Evolutionary conservation across 2,329 filamentous ascomycete genomes (phyloP), one percentile per base, ranked within the genome.

Genomic region (Trichoderma brevicompactum): DNA sequence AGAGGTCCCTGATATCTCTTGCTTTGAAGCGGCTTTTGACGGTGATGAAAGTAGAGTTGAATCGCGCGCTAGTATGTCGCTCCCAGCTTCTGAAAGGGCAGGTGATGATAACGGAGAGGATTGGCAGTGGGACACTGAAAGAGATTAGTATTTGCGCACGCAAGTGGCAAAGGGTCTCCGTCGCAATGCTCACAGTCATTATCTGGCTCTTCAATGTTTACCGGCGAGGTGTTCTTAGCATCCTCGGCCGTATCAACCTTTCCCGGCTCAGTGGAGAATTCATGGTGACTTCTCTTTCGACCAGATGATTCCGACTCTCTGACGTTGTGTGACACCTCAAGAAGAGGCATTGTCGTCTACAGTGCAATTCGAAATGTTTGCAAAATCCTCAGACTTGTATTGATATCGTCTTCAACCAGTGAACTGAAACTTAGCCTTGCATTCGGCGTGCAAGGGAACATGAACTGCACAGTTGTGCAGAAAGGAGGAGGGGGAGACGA

Each of bases 241-340:
- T 71, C 70, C 17, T 64, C 64, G 1, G 65, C 66, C 3, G 60
- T 58, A 19, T 76, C 72, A 28, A 67, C 55, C 60, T 73, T 72
- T n/a, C 72, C 60, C 23, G 74, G 67, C 28, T 79, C 74, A 9
- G 73, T 76, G 2, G 78, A 69, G 66, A 78, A 84, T 38, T 83
- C 80, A 46, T 81, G 77, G 68, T 83, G 81, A 48, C 75, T 79
- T 66, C 82, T 75, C 72, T 85, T 85, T 59, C 79, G 77, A 54
- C 75, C 74, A 34, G 74, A 74, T 19, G 73, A 69, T 58, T 83
- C 80, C 28, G 77, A 73, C 70, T 82, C 80, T 71, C 80, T 78
- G 36, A 83, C 77, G 67, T 85, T 85, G 12, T 78, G 74, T 17
- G 82, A 81, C 72, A 83, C 76, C 61, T 79, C 76, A 50, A 79